These are phyloP conservation scores for Plasmodium gonderi DNA, from an alignment of 169 alveolate species.

Conservation along the genomic window DNA sequence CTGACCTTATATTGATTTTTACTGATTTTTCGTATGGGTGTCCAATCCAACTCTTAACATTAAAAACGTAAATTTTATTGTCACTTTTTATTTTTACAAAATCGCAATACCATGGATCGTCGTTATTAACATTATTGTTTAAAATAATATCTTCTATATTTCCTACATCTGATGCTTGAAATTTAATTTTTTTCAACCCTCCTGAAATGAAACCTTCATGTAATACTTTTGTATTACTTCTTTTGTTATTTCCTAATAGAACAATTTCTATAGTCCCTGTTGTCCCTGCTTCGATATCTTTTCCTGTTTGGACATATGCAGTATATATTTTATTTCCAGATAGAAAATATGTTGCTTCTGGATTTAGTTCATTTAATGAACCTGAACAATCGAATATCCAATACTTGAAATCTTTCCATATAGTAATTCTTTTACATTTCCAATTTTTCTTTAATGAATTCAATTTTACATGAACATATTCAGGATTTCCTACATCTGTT, in stretches of 20 bases:
- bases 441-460: constrained; percentile 87
- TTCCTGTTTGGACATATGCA: constrained; percentile 85
- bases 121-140: constrained; percentile 81
- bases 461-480: constrained; percentile 76
- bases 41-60: constrained; percentile 90
- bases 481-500: constrained; percentile 77
- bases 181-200: constrained; percentile 78
- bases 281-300: constrained; percentile 87
- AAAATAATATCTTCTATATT: constrained; percentile 84
- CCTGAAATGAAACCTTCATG: constrained; percentile 83
- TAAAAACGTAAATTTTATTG: constrained; percentile 80
- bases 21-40: constrained; percentile 84
- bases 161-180: constrained; percentile 91
- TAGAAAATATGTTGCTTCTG: constrained; percentile 63
- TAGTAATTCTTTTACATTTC: constrained; percentile 90
- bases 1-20: constrained; percentile 80
- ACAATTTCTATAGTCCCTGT: constrained; percentile 83
- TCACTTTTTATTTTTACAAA: constrained; percentile 81
- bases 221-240: constrained; percentile 84
- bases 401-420: constrained; percentile 89
- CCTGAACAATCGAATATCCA: constrained; percentile 92
- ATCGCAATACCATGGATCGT: constrained; percentile 91
- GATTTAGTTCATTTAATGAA: constrained; percentile 78
- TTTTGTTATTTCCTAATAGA: constrained; percentile 84
- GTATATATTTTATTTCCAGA: constrained; percentile 81